These are phyloP conservation scores for Myotisia sp. DNA, from an alignment of 2,329 filamentous ascomycete genomes.

Conservation along the genomic window DNA sequence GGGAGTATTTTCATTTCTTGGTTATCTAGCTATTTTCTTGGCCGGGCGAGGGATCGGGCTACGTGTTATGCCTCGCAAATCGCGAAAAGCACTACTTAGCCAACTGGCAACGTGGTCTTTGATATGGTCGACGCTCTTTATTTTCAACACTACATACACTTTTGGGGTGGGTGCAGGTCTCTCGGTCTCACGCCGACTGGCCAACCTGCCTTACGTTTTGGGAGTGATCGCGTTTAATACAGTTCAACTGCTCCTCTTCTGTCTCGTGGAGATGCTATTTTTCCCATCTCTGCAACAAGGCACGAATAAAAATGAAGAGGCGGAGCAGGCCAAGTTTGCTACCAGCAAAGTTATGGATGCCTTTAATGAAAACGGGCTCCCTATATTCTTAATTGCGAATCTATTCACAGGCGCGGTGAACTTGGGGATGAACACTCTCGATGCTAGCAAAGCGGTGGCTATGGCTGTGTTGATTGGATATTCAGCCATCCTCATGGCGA, in stretches of 20 bases:
- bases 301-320: slow-evolving; percentile 41
- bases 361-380: slow-evolving; percentile 78
- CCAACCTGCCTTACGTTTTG: slow-evolving; percentile 83
- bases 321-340: slow-evolving; percentile 49
- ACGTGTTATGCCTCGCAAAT: slow-evolving; percentile 53
- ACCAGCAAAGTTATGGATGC: slow-evolving; percentile 71
- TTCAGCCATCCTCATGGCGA: slow-evolving; percentile 48
- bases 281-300: slow-evolving; percentile 59
- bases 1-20: slow-evolving; percentile 85
- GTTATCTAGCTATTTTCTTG: slow-evolving; percentile 90
- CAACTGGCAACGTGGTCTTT: slow-evolving; percentile 50
- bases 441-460: slow-evolving; percentile 48
- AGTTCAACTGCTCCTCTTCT: slow-evolving; percentile 66
- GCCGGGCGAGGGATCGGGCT: slow-evolving; percentile 74
- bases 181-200: slow-evolving; percentile 70
- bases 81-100: slow-evolving; percentile 44
- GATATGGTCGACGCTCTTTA: slow-evolving; percentile 58
- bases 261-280: slow-evolving; percentile 59
- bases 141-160: slow-evolving; percentile 50
- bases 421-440: slow-evolving; percentile 67
- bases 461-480: slow-evolving; percentile 67
- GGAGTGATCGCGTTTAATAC: slow-evolving; percentile 91
- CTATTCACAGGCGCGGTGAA: slow-evolving; percentile 81
- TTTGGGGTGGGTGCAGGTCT: slow-evolving; percentile 53
- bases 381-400: slow-evolving; percentile 76